phyloP scores from a whole-genome alignment of 2,329 filamentous ascomycete species.

The Chaetomiaceae sp. region DNA sequence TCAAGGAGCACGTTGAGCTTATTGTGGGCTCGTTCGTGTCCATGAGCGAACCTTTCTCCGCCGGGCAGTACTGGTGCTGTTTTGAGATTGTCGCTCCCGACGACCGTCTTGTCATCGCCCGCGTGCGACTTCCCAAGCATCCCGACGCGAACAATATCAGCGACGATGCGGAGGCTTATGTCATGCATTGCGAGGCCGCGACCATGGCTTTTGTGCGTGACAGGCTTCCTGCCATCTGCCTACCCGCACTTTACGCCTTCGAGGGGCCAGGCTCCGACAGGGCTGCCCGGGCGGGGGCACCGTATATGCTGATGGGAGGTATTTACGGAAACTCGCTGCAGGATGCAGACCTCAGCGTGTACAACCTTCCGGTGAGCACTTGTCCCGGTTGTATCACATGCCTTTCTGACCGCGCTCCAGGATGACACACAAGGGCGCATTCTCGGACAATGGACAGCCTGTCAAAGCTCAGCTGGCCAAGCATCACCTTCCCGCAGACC shows the following conservation, averaged over 20 bases:
- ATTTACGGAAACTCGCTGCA: constrained; percentile 22
- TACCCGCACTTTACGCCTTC: constrained; percentile 22
- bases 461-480: constrained; percentile 21
- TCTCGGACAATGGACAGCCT: constrained; percentile 21
- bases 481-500: constrained; percentile 21
- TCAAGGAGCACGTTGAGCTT: background rate
- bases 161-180: too few species aligned
- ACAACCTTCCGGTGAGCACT: too few species aligned
- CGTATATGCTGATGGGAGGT: constrained; percentile 27
- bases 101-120: constrained; percentile 20
- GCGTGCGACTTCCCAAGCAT: too few species aligned
- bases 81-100: constrained; percentile 24
- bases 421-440: constrained; percentile 20
- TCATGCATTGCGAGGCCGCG: constrained; percentile 20
- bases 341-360: constrained; percentile 15
- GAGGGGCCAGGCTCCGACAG: constrained; percentile 15
- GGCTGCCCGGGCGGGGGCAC: constrained; percentile 18
- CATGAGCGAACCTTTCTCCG: constrained; percentile 28
- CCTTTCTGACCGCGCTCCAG: too few species aligned
- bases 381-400: too few species aligned
- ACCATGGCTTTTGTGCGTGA: constrained; percentile 18
- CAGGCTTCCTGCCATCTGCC: constrained; percentile 5
- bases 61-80: constrained; percentile 26
- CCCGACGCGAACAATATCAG: too few species aligned
- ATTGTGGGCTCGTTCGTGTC: background rate